Evolutionary conservation across 1,284 basidiomycete genomes (phyloP), one percentile per base, ranked within the genome.

Genomic region (Cryptococcus amylolentus): DNA sequence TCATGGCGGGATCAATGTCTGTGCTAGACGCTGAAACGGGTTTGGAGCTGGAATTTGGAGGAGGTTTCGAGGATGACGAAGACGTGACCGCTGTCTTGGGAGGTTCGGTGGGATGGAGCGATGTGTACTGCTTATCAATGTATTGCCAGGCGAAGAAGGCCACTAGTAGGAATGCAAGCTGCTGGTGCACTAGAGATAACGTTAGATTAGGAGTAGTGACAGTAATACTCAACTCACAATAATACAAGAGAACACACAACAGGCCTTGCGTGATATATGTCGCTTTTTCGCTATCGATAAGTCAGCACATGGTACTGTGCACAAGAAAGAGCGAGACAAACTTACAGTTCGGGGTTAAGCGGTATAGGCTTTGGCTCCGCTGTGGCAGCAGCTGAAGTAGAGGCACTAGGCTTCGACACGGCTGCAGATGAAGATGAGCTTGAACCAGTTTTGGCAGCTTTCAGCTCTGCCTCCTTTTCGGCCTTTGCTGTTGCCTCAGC

Each of bases 261-360:
- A 69, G 14, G 12, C 54, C 64, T 56, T 71, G 69, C 18, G 52
- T 55, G 14, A 64, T 54, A 47, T 59, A 66, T 1, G 56, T 65
- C 1, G 69, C 67, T 53, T 66, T 68, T 46, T 64, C 58, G 5
- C 67, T 71, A 31, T 5, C 12, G 20, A 6, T 39, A 38, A 8
- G 14, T 60, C 53, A 55, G 47, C 44, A 42, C n/a, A 18, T 16
- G 27, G 9, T 6, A 16, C 44, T 45, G 23, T 38, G 39, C 37
- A 42, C 26, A 18, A 39, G 18, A 14, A n/a, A 35, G 31, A 6
- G 31, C 31, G 28, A 20, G 18, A 5, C 23, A 26, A 12, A 44
- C 63, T 65, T 37, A 67, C 67, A 66, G 43, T 43, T 66, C 56
- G 9, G 60, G 66, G 50, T 68, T 64, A 0, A 61, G 49, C 0